Evolutionary conservation across 2,329 filamentous ascomycete genomes (phyloP), one percentile per base, ranked within the genome.

Genomic region (Fusarium annulatum): DNA sequence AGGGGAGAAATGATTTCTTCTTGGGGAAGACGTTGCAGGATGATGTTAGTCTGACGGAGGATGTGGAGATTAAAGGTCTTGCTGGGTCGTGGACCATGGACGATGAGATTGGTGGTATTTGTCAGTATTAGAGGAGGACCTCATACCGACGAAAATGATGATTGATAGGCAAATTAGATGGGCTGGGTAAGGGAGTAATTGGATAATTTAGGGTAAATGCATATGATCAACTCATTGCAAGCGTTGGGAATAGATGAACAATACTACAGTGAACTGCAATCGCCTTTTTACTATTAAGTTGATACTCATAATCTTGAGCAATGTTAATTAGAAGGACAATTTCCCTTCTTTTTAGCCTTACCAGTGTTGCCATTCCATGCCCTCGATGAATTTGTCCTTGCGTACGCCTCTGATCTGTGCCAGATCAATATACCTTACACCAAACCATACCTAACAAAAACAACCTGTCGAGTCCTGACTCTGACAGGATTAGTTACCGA

Each of bases 31-130:
- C 84, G 1, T 84, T 87, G 53, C 82, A 85, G 55, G 79, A 77
- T 1, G 84, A 51, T 28, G 48, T 86, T 21, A 78, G 78, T 39
- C 76, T 82, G 38, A 83, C 78, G 41, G 82, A 83, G 51, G 86
- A 86, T 66, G 85, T 87, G 2, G 85, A 87, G 66, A 83, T 90
- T 28, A 85, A 84, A 61, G 95, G 95, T 1, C 84, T 98, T 59
- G 94, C 95, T 10, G 94, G 94, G 5, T 92, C 90, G 1, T 98
- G 95, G 95, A 93, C 91, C n/a, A 92, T 96, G 79, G 94, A 97
- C 77, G 94, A 97, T 65, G 88, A 90, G 70, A 91, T 91, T 58
- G 95, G 90, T 9, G 90, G 89, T 0, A 88, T 90, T 38, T 90
- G 89, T 76, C 84, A 85, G 64, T 88, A 88, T 69, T 90, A 71